Evolutionary conservation across 2,329 filamentous ascomycete genomes (phyloP).

Genomic region (Fusarium paranaense): DNA sequence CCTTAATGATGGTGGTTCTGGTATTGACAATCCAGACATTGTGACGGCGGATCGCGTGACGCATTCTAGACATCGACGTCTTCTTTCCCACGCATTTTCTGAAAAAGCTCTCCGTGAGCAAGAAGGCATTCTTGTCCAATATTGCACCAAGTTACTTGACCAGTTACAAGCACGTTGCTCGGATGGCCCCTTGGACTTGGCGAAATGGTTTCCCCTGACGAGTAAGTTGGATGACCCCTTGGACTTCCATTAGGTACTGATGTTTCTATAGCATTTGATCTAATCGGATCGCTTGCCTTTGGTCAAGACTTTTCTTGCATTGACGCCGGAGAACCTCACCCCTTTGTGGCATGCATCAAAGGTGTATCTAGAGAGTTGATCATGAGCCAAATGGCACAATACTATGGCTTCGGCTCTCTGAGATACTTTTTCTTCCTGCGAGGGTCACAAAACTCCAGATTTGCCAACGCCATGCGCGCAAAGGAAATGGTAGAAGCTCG

Average conservation of each 20-base stretch:
- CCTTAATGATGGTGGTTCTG: background rate
- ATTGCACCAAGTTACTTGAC: constrained; percentile 24
- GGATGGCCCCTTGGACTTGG: constrained; percentile 20
- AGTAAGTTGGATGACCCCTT: constrained; percentile 3
- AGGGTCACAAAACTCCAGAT: background rate
- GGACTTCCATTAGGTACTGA: background rate
- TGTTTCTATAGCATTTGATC: constrained; percentile 23
- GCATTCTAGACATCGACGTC: constrained; percentile 30
- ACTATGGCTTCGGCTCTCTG: constrained; percentile 9
- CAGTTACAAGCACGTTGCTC: constrained; percentile 16
- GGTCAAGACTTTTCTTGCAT: constrained; percentile 35
- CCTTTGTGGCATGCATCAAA: constrained; percentile 35
- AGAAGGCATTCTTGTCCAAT: constrained; percentile 27
- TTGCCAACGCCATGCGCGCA: constrained; percentile 26
- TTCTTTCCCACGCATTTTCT: constrained; percentile 33
- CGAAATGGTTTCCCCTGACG: constrained; percentile 31
- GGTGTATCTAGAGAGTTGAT: constrained; percentile 30
- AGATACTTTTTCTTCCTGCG: background rate
- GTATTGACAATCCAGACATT: constrained; percentile 24
- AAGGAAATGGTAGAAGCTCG: constrained; percentile 33
- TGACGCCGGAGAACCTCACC: constrained; percentile 30
- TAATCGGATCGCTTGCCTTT: constrained; percentile 37
- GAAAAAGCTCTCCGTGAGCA: constrained; percentile 37
- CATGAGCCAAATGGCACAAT: constrained; percentile 32
- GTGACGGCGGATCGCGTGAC: constrained; percentile 31